Percentiles rank a stretch among this genome's conserved stretches.
phyloP scores from a whole-genome alignment of 2,329 filamentous ascomycete species.

The Fusarium nanum region DNA sequence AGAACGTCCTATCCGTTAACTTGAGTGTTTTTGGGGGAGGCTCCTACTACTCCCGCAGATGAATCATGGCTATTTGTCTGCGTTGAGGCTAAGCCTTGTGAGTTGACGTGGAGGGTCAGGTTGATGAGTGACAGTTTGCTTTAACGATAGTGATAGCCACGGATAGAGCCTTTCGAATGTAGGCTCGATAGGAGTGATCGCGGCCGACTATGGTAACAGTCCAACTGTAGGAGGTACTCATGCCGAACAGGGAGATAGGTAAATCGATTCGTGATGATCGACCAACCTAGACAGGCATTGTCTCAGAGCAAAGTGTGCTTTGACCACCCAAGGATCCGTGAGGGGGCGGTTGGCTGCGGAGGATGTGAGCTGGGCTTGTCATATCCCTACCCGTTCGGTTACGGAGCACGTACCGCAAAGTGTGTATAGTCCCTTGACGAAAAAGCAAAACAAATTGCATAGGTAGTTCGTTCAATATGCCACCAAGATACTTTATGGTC shows the following conservation, averaged over 20 bases:
- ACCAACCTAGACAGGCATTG: conserved; percentile 42
- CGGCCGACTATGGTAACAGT: conserved; percentile 18
- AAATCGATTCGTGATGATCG: conserved; percentile 41
- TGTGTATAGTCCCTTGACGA: conserved; percentile 12
- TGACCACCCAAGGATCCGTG: conserved; percentile 43
- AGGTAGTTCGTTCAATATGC: neutral
- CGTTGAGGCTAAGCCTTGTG: conserved; percentile 26
- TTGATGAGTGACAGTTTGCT: conserved; percentile 7
- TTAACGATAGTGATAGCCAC: neutral
- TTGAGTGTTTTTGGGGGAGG: neutral
- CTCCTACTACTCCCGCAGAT: conserved; percentile 12
- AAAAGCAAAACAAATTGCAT: conserved; percentile 37
- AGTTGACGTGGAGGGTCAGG: conserved; percentile 31
- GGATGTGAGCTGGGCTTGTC: conserved; percentile 39
- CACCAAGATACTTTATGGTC: neutral
- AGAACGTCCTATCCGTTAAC: neutral
- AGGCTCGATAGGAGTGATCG: conserved; percentile 1
- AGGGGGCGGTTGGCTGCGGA: conserved; percentile 36
- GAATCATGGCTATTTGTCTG: conserved; percentile 13
- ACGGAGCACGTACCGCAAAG: conserved; percentile 24
- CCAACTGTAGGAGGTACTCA: conserved; percentile 18
- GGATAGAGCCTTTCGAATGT: conserved; percentile 4
- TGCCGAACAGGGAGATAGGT: conserved; percentile 21
- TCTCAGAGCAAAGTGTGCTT: conserved; percentile 38
- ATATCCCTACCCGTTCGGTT: conserved; percentile 36